These are phyloP conservation scores for Saturnispora sanitii DNA, from an alignment of 805 yeast species.

Conservation along the genomic window DNA sequence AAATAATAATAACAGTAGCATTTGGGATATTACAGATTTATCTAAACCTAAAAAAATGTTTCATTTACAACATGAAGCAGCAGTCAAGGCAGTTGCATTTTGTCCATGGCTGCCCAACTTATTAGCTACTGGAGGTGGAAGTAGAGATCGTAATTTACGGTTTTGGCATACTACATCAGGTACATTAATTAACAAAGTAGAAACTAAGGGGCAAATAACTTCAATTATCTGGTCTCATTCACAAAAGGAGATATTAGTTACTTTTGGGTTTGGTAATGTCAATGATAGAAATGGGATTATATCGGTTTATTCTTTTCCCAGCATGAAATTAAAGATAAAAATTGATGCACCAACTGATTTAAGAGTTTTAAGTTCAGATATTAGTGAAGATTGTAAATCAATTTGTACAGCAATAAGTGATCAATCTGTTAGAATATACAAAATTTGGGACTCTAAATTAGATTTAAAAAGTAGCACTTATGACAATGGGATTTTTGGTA, in stretches of 20 bases:
- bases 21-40: constrained; percentile 55
- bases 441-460: constrained; percentile 51
- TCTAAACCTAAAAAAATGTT: constrained; percentile 35
- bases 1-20: constrained; percentile 68
- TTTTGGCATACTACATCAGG: constrained; percentile 86
- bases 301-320: constrained; percentile 59
- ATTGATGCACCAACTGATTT: constrained; percentile 42
- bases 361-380: constrained; percentile 56
- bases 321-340: constrained; percentile 37
- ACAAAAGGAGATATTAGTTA: constrained; percentile 57
- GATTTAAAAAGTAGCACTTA: constrained; percentile 24
- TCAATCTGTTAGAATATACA: constrained; percentile 65
- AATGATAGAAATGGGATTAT: constrained; percentile 41
- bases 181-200: constrained; percentile 46
- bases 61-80: constrained; percentile 63
- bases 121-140: constrained; percentile 87
- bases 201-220: constrained; percentile 68
- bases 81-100: constrained; percentile 80
- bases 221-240: constrained; percentile 66
- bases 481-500: constrained; percentile 39
- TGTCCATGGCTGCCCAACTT: constrained; percentile 84
- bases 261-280: constrained; percentile 68
- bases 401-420: constrained; percentile 73
- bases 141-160: constrained; percentile 65
- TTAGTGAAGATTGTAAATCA: constrained; percentile 53